Conservation (phyloP, 2,329 filamentous ascomycete species). For the Arachnomyces sp. region DNA sequence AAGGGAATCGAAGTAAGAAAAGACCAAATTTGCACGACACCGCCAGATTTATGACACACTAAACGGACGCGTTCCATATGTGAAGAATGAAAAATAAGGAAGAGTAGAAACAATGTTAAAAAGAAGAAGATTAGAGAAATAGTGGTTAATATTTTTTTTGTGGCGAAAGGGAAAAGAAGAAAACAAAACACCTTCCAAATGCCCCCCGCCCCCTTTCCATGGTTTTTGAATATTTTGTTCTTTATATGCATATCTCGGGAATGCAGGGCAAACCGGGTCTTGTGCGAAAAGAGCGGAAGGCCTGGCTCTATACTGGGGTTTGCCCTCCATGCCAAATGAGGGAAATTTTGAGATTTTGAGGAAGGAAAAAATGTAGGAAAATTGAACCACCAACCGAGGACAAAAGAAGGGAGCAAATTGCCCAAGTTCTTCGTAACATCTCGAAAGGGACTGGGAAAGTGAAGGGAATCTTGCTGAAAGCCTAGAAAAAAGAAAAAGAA, state of each 20-base stretch:
- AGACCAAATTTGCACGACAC: not conserved
- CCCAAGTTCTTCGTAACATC: conserved; percentile 2
- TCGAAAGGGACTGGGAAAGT: not conserved
- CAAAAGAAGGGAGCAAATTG: conserved; percentile 7
- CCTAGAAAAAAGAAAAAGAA: not conserved
- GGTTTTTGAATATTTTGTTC: too few relatives aligned
- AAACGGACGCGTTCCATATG: too few relatives aligned
- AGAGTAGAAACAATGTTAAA: conserved; percentile 21
- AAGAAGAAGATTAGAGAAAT: conserved; percentile 16
- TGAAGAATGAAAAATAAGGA: conserved; percentile 13
- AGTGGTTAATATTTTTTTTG: conserved; percentile 26
- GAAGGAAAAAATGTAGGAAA: not conserved
- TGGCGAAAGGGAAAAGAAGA: conserved; percentile 4
- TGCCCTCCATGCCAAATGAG: too few relatives aligned
- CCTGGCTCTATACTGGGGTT: too few relatives aligned
- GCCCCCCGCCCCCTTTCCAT: too few relatives aligned
- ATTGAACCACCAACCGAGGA: conserved; percentile 2
- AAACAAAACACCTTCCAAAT: too few relatives aligned
- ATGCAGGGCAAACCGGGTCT: too few relatives aligned
- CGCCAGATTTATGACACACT: not conserved
- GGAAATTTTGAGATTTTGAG: too few relatives aligned
- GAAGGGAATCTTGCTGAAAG: conserved; percentile 1
- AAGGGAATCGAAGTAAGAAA: not conserved
- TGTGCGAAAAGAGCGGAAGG: too few relatives aligned
- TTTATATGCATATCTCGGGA: too few relatives aligned